These are phyloP conservation scores for Sclerotinia glacialis DNA, from an alignment of 2,329 filamentous ascomycete genomes.

Conservation along the genomic window DNA sequence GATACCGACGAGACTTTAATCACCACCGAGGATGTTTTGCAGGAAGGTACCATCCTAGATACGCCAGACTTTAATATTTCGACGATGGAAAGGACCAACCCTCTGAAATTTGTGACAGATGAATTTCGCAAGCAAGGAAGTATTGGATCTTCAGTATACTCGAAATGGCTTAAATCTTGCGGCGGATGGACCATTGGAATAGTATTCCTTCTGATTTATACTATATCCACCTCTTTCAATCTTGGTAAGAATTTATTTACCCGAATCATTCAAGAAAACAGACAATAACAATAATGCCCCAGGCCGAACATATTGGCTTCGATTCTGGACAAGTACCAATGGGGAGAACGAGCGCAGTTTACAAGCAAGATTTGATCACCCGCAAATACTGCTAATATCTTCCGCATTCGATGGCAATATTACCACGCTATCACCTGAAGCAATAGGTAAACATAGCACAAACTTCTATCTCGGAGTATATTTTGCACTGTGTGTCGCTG, in stretches of 20 bases:
- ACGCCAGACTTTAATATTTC: not conserved
- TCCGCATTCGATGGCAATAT: not conserved
- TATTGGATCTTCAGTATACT: slow-evolving; percentile 19
- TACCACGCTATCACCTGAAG: not conserved
- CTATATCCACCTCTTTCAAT: not conserved
- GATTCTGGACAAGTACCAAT: slow-evolving; percentile 18
- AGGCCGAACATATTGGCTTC: slow-evolving; percentile 23
- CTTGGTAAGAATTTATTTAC: not conserved
- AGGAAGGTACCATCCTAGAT: not conserved
- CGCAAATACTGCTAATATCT: slow-evolving; percentile 2
- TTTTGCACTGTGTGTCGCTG: slow-evolving; percentile 15
- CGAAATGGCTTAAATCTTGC: slow-evolving; percentile 17
- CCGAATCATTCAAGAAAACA: not conserved
- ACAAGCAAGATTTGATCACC: not conserved
- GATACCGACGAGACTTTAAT: slow-evolving; percentile 5
- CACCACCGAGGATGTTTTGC: not conserved
- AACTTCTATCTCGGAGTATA: slow-evolving; percentile 21
- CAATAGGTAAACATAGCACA: not conserved
- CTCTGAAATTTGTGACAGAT: slow-evolving; percentile 20
- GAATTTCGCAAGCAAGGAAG: slow-evolving; percentile 21
- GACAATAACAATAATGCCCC: not conserved
- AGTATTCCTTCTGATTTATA: slow-evolving; percentile 16
- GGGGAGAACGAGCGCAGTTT: not conserved
- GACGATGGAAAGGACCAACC: not conserved
- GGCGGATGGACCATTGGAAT: slow-evolving; percentile 17